Evolutionary conservation across 306 rosid genomes (phyloP), one percentile per base, ranked within the genome.

Genomic region (Dicorynia guianensis): DNA sequence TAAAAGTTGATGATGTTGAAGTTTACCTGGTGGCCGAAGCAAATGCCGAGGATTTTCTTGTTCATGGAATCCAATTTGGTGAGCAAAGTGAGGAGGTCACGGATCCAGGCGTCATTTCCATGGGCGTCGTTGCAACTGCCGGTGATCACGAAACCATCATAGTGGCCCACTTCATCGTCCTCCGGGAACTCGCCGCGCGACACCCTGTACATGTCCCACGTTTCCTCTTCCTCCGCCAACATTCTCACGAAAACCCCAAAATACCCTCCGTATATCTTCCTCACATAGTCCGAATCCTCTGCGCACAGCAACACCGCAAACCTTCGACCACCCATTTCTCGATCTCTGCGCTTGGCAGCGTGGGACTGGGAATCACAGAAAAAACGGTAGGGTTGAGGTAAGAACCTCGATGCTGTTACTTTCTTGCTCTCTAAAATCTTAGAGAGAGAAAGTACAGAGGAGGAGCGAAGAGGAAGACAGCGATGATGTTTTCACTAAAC

Each of bases 111-210:
- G 15, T 94, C 98, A 46, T 80, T 83, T 4, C 93, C 91, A 65
- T 90, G 88, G 0, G 98, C 97, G 18, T 94, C 98, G 34, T 83
- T 92, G 53, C 96, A 88, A 40, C 97, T 94, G 0, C 98, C 98
- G 34, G 92, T 88, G 81, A 94, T 83, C 0, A 94, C 96, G 40
- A 88, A 94, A 1, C 98, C 98, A 5, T 92, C 95, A 6, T 78
- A 90, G 11, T 64, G 38, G 5, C 1, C 70, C 61, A 94, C 38
- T 4, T 92, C 92, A 1, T 86, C 67, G 0, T 92, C 96, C 0
- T 47, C 50, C 0, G 97, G 98, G 11, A 90, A 89, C 67, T 88
- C 91, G 0, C 96, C 97, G 72, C 59, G 5, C 7, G 83, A 80
- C 74, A 94, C 98, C 17, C 87, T 79, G 63, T 81, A 94, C 7